Percentiles rank a stretch among this genome's conserved stretches.
Conservation (phyloP, 441 rosid species). For the Populus hybrid region DNA sequence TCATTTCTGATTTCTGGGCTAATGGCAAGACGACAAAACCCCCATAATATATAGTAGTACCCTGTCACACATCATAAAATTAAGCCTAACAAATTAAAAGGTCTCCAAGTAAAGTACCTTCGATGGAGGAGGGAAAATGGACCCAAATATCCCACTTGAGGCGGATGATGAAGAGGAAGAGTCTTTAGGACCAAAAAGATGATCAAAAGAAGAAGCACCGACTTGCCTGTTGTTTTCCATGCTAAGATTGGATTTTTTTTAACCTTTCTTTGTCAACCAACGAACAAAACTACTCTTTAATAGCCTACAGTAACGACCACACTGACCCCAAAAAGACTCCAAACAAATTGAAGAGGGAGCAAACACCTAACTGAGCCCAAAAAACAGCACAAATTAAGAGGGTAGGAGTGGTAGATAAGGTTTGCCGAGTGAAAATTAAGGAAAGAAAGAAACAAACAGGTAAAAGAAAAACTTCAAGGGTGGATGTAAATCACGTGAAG, state of each 20-base stretch:
- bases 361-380: constrained; percentile 17
- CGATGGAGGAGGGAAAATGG: no score
- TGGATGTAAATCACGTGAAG: constrained; percentile 36
- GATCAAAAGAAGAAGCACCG: constrained; percentile 30
- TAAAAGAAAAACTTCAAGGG: neutral
- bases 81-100: no score
- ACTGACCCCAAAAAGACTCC: constrained; percentile 16
- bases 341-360: neutral
- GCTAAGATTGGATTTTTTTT: neutral
- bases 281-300: constrained; percentile 41
- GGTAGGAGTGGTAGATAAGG: constrained; percentile 27
- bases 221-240: constrained; percentile 51
- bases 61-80: no score
- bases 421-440: constrained; percentile 7
- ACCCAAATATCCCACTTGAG: no score
- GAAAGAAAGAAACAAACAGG: neutral
- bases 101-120: no score
- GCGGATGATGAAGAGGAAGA: no score
- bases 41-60: no score
- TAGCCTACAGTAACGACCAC: constrained; percentile 23
- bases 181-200: no score
- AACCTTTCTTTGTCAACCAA: constrained; percentile 33
- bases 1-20: no score
- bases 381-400: neutral
- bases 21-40: no score